A percentile compares a stretch with the other conserved stretches of the same genome.
Evolutionary conservation across 345 rosid genomes (phyloP).

Genomic region (Arabis hirsuta): DNA sequence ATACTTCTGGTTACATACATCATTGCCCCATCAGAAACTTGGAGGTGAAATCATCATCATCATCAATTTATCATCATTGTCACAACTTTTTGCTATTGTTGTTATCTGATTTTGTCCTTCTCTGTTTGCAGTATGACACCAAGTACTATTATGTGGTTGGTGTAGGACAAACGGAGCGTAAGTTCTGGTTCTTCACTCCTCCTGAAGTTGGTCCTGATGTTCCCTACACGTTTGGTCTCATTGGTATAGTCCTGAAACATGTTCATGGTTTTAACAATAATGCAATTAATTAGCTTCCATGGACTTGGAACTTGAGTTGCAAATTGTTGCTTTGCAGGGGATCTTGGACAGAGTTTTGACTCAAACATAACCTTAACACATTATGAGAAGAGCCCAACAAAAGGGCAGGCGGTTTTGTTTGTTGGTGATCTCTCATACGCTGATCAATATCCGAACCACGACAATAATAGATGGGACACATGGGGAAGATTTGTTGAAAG

Average conservation of each 20-base stretch:
- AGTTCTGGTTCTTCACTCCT: constrained; percentile 76
- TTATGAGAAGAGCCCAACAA: constrained; percentile 67
- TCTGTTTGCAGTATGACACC: constrained; percentile 52
- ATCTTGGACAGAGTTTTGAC: constrained; percentile 91
- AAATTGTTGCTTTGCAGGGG: constrained; percentile 60
- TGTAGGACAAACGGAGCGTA: constrained; percentile 48
- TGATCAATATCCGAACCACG: constrained; percentile 67
- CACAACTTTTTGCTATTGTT: neutral
- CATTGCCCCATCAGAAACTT: constrained; percentile 71
- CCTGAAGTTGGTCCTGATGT: constrained; percentile 69
- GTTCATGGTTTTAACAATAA: constrained; percentile 3
- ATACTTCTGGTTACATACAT: constrained; percentile 86
- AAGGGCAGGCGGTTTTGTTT: constrained; percentile 70
- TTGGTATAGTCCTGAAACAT: constrained; percentile 45
- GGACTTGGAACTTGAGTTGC: constrained; percentile 25
- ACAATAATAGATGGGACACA: constrained; percentile 84
- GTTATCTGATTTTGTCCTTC: constrained; percentile 19
- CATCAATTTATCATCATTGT: neutral
- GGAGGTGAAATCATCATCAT: constrained; percentile 51
- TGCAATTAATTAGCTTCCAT: neutral
- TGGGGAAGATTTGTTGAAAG: constrained; percentile 95
- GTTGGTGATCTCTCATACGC: constrained; percentile 93
- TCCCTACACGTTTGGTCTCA: constrained; percentile 69
- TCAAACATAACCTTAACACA: constrained; percentile 82
- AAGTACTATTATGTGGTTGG: constrained; percentile 73